Evolutionary conservation across 2,329 filamentous ascomycete species (phyloP).

Genomic region (Fusarium concolor): DNA sequence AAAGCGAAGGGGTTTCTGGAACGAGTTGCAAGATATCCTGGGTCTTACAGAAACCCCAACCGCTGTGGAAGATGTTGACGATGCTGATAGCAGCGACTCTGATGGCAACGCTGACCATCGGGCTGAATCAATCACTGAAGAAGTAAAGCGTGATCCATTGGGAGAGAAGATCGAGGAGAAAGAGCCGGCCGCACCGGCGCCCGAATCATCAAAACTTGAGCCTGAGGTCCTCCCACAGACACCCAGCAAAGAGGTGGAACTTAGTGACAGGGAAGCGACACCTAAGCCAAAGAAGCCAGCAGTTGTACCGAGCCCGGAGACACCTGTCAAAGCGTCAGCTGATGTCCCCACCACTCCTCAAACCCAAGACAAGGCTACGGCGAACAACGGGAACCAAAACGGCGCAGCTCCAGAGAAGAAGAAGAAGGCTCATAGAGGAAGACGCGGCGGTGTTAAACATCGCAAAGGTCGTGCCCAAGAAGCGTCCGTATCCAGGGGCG

Average conservation of each 20-base stretch:
- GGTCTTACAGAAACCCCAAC: constrained; percentile 1
- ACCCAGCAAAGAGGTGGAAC: constrained; percentile 16
- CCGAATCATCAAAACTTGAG: constrained; percentile 15
- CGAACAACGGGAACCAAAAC: constrained; percentile 16
- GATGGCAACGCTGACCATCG: constrained; percentile 21
- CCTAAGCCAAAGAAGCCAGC: constrained; percentile 22
- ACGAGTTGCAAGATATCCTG: constrained; percentile 39
- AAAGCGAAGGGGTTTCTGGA: constrained; percentile 47
- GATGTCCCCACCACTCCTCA: not conserved
- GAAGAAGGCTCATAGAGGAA: constrained; percentile 76
- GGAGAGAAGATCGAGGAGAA: constrained; percentile 17
- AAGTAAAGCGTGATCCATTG: not conserved
- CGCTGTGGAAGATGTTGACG: constrained; percentile 15
- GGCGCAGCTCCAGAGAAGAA: constrained; percentile 62
- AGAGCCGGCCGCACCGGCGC: constrained; percentile 5
- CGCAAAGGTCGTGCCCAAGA: constrained; percentile 69
- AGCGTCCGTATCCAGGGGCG: constrained; percentile 61
- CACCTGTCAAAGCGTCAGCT: not conserved
- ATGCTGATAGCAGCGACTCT: constrained; percentile 32
- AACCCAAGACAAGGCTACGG: not conserved
- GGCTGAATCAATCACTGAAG: not conserved
- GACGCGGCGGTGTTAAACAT: constrained; percentile 77
- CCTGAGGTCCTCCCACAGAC: constrained; percentile 8
- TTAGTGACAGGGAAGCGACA: constrained; percentile 29
- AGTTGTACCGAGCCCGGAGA: constrained; percentile 1